Evolutionary conservation across 139 green algal species (phyloP).

Genomic region (Coccomyxa sp.): DNA sequence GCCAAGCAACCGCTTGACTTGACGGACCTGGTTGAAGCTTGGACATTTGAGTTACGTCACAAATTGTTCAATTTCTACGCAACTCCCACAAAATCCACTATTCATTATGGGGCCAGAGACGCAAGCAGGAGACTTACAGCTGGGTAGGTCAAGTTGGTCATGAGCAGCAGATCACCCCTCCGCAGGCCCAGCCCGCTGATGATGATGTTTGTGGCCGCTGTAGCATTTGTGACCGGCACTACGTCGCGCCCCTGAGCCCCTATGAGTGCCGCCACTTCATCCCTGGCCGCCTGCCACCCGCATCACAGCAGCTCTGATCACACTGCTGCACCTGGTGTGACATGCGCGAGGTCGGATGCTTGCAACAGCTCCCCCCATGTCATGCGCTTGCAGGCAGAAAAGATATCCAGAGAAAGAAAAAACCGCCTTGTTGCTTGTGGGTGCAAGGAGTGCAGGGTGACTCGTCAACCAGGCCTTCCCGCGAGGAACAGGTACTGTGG

Average conservation of each 20-base stretch:
- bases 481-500: too few species aligned
- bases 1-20: neutral
- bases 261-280: conserved; percentile 22
- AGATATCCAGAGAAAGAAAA: too few species aligned
- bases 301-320: too few species aligned
- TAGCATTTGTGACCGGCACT: conserved; percentile 53
- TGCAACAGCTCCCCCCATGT: too few species aligned
- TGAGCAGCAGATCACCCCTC: conserved; percentile 39
- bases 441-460: too few species aligned
- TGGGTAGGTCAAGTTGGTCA: conserved; percentile 45
- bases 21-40: neutral
- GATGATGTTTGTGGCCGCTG: conserved; percentile 41
- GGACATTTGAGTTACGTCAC: too few species aligned
- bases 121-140: conserved; percentile 32
- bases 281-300: neutral
- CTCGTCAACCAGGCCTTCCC: too few species aligned
- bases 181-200: conserved; percentile 16
- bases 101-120: neutral
- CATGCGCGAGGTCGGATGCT: too few species aligned
- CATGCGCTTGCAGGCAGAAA: too few species aligned
- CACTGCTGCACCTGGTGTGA: too few species aligned
- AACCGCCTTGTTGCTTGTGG: too few species aligned
- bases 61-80: neutral
- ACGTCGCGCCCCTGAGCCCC: conserved; percentile 36
- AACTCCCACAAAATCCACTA: neutral